These are phyloP conservation scores for Cordyceps cicadae DNA, from an alignment of 2,329 filamentous ascomycete species.

Conservation along the genomic window DNA sequence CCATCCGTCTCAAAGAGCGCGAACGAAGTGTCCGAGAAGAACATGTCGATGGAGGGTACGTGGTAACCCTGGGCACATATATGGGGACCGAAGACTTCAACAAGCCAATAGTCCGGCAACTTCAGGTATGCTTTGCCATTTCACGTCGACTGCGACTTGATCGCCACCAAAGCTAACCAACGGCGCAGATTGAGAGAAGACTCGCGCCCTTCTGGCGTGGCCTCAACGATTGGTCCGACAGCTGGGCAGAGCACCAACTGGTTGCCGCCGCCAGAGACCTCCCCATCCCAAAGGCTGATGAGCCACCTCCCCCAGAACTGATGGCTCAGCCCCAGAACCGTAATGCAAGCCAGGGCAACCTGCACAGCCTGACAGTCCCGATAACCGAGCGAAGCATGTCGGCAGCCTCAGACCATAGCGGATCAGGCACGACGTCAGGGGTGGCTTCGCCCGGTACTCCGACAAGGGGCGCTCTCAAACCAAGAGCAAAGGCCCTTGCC, in stretches of 20 bases:
- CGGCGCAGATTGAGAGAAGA: slow-evolving; percentile 72
- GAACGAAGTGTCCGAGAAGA: slow-evolving; percentile 88
- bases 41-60: slow-evolving; percentile 84
- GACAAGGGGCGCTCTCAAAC: slow-evolving; percentile 58
- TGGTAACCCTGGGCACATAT: slow-evolving; percentile 92
- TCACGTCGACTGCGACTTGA: neutral
- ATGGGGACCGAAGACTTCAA: slow-evolving; percentile 89
- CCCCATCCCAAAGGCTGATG: slow-evolving; percentile 74
- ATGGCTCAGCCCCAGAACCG: slow-evolving; percentile 33
- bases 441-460: slow-evolving; percentile 42
- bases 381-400: slow-evolving; percentile 71
- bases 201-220: slow-evolving; percentile 95
- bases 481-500: slow-evolving; percentile 81
- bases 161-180: neutral
- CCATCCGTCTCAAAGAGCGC: slow-evolving; percentile 68
- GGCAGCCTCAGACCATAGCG: slow-evolving; percentile 61
- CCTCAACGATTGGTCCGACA: slow-evolving; percentile 76
- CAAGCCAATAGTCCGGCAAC: slow-evolving; percentile 76
- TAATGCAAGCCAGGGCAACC: slow-evolving; percentile 28
- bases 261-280: slow-evolving; percentile 80
- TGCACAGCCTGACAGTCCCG: slow-evolving; percentile 70
- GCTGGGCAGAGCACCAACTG: slow-evolving; percentile 93
- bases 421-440: slow-evolving; percentile 51
- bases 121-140: slow-evolving; percentile 59
- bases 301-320: slow-evolving; percentile 64